A percentile compares a stretch with the other conserved stretches of the same genome.
phyloP scores from a whole-genome alignment of 2,329 filamentous ascomycete genomes.

The Cephalotrichum gorgonifer region DNA sequence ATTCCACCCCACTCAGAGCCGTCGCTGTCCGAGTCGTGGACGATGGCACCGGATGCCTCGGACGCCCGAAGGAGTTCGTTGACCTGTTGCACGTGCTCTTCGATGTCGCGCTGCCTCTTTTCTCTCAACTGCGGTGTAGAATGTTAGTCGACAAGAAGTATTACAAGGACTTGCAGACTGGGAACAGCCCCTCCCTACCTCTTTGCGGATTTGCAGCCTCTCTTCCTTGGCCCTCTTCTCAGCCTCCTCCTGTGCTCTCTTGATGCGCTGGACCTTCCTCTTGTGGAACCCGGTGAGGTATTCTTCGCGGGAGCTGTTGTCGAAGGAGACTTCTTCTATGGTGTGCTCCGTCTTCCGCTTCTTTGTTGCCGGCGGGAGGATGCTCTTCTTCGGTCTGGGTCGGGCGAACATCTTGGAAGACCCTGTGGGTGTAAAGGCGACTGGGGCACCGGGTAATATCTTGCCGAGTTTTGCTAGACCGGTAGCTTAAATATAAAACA shows the following conservation, averaged over 20 bases:
- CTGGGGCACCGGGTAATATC: too few species aligned
- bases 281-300: slow-evolving; percentile 96
- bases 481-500: too few species aligned
- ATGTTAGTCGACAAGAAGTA: neutral
- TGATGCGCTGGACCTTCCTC: slow-evolving; percentile 76
- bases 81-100: slow-evolving; percentile 70
- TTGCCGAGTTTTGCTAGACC: too few species aligned
- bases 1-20: slow-evolving; percentile 57
- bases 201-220: slow-evolving; percentile 60
- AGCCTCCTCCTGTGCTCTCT: slow-evolving; percentile 74
- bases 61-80: slow-evolving; percentile 59
- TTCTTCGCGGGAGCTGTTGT: slow-evolving; percentile 67
- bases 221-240: slow-evolving; percentile 69
- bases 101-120: slow-evolving; percentile 69
- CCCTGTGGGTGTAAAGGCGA: neutral
- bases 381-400: slow-evolving; percentile 46
- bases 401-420: slow-evolving; percentile 32
- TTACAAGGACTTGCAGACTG: neutral
- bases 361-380: slow-evolving; percentile 51
- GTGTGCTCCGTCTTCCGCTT: slow-evolving; percentile 50
- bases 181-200: slow-evolving; percentile 40
- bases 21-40: slow-evolving; percentile 23
- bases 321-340: slow-evolving; percentile 78
- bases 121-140: slow-evolving; percentile 58
- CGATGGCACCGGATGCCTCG: slow-evolving; percentile 34